phyloP scores from a whole-genome alignment of 78 protist species.

The Protostelium mycophagum region DNA sequence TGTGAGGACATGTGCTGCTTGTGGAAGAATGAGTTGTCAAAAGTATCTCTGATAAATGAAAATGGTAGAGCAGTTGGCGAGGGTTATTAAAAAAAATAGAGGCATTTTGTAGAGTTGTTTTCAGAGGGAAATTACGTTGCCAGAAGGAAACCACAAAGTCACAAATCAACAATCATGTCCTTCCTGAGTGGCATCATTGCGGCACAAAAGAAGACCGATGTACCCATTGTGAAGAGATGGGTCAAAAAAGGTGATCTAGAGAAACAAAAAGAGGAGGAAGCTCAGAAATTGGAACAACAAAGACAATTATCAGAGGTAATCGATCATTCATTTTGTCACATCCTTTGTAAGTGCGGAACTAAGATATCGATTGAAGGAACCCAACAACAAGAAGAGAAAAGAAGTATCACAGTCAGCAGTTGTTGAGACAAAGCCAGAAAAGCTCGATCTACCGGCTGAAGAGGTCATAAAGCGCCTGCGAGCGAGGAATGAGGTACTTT shows the following conservation, averaged over 20 bases:
- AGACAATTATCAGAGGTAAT: neutral
- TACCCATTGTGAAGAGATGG: neutral
- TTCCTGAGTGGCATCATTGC: neutral
- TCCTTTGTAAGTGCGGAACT: neutral
- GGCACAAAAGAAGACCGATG: neutral
- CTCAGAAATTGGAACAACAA: neutral
- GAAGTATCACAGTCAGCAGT: neutral
- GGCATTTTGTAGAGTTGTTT: too few species aligned
- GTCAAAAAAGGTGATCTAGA: neutral
- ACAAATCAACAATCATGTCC: too few species aligned
- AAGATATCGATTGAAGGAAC: neutral
- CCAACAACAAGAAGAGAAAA: neutral
- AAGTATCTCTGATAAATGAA: too few species aligned
- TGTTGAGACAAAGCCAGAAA: too few species aligned
- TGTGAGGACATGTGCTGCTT: too few species aligned
- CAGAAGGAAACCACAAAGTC: too few species aligned
- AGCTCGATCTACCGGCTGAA: neutral
- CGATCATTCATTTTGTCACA: neutral
- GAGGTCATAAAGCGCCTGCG: neutral
- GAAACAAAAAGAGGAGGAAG: neutral
- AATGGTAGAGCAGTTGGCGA: too few species aligned
- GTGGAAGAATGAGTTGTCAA: too few species aligned
- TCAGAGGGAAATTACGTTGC: too few species aligned
- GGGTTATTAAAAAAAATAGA: too few species aligned
- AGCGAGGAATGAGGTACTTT: neutral